Conservation (phyloP, 768 basidiomycete genomes). For the Exsudoporus frostii region DNA sequence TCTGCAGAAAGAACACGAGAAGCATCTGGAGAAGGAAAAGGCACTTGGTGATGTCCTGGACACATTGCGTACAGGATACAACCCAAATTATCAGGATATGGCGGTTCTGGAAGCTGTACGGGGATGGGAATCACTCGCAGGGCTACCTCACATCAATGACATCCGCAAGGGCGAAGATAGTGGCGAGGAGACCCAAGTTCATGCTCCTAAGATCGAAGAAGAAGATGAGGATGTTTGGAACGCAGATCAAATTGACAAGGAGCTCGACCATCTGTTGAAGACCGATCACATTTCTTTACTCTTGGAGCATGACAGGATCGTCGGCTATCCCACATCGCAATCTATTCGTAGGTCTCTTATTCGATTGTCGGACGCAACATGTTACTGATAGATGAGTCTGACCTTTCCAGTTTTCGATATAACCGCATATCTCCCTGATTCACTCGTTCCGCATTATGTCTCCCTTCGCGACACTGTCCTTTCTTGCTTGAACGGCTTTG, state of each 20-base stretch:
- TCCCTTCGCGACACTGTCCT: conserved; percentile 56
- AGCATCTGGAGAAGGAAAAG: conserved; percentile 71
- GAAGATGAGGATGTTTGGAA: conserved; percentile 61
- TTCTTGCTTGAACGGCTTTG: conserved; percentile 61
- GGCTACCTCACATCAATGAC: conserved; percentile 70
- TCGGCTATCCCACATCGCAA: conserved; percentile 45
- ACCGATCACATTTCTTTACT: conserved; percentile 74
- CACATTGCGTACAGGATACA: conserved; percentile 80
- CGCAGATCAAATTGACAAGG: conserved; percentile 51
- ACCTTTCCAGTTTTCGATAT: conserved; percentile 67
- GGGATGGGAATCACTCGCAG: conserved; percentile 81
- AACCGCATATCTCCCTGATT: conserved; percentile 82
- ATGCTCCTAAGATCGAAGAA: conserved; percentile 28
- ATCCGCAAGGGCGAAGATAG: conserved; percentile 48
- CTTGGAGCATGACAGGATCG: conserved; percentile 71
- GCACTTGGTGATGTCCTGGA: conserved; percentile 81
- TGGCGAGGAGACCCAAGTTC: conserved; percentile 29
- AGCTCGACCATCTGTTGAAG: conserved; percentile 54
- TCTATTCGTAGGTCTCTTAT: conserved; percentile 52
- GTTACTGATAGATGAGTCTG: background rate
- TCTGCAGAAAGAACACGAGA: conserved; percentile 67
- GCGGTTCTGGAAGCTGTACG: conserved; percentile 95
- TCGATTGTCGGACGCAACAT: background rate
- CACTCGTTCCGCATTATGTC: conserved; percentile 70
- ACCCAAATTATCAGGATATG: conserved; percentile 99